These are phyloP conservation scores for Boletus vinaceobasis DNA, from an alignment of 768 basidiomycete species.

Conservation along the genomic window DNA sequence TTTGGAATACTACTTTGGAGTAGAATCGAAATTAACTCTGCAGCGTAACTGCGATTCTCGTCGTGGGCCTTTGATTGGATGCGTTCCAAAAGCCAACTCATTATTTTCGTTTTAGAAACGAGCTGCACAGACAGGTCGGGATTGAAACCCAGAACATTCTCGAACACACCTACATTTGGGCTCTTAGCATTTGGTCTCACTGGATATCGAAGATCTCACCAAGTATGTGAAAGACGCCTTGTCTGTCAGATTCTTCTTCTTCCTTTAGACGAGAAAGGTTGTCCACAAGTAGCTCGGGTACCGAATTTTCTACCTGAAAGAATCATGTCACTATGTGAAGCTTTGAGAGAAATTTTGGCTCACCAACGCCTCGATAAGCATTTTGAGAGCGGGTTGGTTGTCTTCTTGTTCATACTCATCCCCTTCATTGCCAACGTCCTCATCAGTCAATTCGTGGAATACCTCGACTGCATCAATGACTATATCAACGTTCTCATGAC, in stretches of 20 bases:
- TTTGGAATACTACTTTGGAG: slow-evolving; percentile 73
- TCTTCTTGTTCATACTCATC: slow-evolving; percentile 63
- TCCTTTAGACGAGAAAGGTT: slow-evolving; percentile 90
- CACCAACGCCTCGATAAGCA: slow-evolving; percentile 75
- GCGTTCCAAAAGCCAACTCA: slow-evolving; percentile 78
- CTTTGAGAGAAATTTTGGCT: slow-evolving; percentile 27
- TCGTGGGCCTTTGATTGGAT: slow-evolving; percentile 72
- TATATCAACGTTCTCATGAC: slow-evolving; percentile 96
- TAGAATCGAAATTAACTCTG: slow-evolving; percentile 89
- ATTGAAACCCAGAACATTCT: slow-evolving; percentile 86
- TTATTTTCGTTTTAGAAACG: slow-evolving; percentile 67
- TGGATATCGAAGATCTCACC: slow-evolving; percentile 40
- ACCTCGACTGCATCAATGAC: slow-evolving; percentile 94
- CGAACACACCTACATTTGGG: slow-evolving; percentile 70
- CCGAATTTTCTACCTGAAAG: slow-evolving; percentile 71
- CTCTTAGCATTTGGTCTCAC: neutral
- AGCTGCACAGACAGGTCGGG: slow-evolving; percentile 70
- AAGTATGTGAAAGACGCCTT: slow-evolving; percentile 92
- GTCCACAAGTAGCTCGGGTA: slow-evolving; percentile 85
- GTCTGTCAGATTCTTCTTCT: slow-evolving; percentile 82
- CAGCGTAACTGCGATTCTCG: slow-evolving; percentile 90
- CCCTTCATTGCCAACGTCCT: slow-evolving; percentile 82
- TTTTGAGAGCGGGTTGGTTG: slow-evolving; percentile 64
- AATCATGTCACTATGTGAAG: slow-evolving; percentile 2
- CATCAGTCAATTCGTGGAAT: slow-evolving; percentile 92